Evolutionary conservation across 495 filamentous ascomycete species (phyloP).

Genomic region (Aspergillus steynii): DNA sequence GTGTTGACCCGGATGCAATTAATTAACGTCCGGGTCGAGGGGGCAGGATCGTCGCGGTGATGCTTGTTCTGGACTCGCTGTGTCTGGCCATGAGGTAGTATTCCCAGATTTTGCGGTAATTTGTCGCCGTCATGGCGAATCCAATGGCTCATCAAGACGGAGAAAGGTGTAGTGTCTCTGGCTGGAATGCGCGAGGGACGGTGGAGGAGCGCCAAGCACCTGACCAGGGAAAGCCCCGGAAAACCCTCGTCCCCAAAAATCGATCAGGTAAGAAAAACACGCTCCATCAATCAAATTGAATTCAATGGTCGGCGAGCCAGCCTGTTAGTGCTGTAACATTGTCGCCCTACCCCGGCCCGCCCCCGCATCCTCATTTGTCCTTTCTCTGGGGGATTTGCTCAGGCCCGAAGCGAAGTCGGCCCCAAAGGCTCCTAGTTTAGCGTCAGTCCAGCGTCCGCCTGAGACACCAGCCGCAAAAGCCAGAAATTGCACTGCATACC

Average conservation of each 20-base stretch:
- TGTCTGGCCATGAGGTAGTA: neutral
- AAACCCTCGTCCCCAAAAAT: neutral
- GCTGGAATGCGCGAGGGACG: neutral
- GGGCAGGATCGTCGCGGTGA: constrained; percentile 9
- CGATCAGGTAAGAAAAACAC: neutral
- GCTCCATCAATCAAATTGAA: constrained; percentile 10
- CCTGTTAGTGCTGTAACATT: constrained; percentile 11
- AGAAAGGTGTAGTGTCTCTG: neutral
- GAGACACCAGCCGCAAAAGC: constrained; percentile 6
- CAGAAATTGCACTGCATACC: constrained; percentile 4
- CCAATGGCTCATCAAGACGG: neutral
- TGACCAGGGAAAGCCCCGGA: neutral
- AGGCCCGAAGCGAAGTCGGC: constrained; percentile 5
- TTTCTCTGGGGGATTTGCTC: constrained; percentile 6
- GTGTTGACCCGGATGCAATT: constrained; percentile 1
- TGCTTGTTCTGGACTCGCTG: constrained; percentile 10
- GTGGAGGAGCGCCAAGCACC: neutral
- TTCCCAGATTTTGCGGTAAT: neutral
- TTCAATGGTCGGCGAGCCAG: constrained; percentile 7
- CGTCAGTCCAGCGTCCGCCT: neutral
- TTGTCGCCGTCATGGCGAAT: constrained; percentile 1
- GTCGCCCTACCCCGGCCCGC: constrained; percentile 16
- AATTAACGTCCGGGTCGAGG: constrained; percentile 4
- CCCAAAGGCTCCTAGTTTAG: constrained; percentile 4
- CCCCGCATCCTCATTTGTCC: constrained; percentile 30